Evolutionary conservation across 768 basidiomycete species (phyloP).

Genomic region (Phylloporus arenicola): DNA sequence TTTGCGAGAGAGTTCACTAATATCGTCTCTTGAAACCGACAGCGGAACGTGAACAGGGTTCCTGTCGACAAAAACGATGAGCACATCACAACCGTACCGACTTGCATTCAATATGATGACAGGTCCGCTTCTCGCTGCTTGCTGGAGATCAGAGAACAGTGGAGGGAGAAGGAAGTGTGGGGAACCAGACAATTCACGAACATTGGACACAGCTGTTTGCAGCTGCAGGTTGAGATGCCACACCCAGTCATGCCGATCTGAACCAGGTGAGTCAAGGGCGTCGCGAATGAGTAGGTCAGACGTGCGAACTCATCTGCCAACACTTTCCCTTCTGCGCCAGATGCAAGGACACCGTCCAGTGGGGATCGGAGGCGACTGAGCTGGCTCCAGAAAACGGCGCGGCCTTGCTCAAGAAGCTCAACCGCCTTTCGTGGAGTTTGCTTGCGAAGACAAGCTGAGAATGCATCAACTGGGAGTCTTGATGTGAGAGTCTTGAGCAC

Average conservation of each 20-base stretch:
- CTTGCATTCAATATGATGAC: not conserved
- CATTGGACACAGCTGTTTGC: not conserved
- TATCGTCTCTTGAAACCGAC: not conserved
- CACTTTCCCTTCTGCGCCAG: not conserved
- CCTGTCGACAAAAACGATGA: not conserved
- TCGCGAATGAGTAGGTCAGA: not conserved
- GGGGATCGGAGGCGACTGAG: not conserved
- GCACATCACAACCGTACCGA: not conserved
- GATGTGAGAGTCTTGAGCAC: not conserved
- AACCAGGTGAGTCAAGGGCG: not conserved
- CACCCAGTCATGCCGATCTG: not conserved
- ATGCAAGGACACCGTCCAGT: not conserved
- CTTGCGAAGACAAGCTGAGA: not conserved
- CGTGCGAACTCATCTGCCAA: not conserved
- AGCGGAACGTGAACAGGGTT: not conserved
- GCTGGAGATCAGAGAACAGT: not conserved
- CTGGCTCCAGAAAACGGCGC: not conserved
- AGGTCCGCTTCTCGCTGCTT: not conserved
- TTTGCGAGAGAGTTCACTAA: not conserved
- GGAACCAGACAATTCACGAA: not conserved
- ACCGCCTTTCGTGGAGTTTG: not conserved
- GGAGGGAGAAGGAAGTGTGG: not conserved
- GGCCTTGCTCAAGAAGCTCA: not conserved
- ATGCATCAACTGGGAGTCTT: not conserved
- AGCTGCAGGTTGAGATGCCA: not conserved